These are phyloP conservation scores for Erysimum cheiranthoides DNA, from an alignment of 345 rosid genomes.

Conservation along the genomic window DNA sequence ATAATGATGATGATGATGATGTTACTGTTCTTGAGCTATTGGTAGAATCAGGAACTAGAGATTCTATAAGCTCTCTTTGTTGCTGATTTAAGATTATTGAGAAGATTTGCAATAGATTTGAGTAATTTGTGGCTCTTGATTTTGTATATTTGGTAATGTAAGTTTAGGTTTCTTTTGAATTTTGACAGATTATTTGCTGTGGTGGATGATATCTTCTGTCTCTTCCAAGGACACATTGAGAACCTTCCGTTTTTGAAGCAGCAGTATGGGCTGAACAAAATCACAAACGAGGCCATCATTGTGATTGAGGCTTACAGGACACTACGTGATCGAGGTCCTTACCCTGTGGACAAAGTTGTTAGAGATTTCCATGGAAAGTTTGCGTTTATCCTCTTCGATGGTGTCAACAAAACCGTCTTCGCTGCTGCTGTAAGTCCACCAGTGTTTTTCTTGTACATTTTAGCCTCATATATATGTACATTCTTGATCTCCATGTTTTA, in stretches of 20 bases:
- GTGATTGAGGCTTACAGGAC: conserved; percentile 69
- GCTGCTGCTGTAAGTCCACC: conserved; percentile 56
- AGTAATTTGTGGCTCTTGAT: conserved; percentile 3
- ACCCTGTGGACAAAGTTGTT: conserved; percentile 82
- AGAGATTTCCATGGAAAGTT: conserved; percentile 75
- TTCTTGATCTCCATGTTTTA: background rate
- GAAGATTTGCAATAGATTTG: background rate
- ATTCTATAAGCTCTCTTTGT: background rate
- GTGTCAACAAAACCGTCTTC: conserved; percentile 53
- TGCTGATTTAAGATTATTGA: background rate
- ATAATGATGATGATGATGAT: conserved; percentile 29
- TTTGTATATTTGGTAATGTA: background rate
- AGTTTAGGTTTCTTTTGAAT: background rate
- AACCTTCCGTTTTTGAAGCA: conserved; percentile 60
- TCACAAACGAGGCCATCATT: conserved; percentile 62
- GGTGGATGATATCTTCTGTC: conserved; percentile 69
- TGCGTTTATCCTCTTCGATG: conserved; percentile 67
- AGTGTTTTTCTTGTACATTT: background rate
- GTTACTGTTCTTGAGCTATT: background rate
- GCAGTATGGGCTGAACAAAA: conserved; percentile 64
- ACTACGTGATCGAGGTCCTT: conserved; percentile 75
- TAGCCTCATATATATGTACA: background rate
- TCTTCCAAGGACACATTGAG: conserved; percentile 66
- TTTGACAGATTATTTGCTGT: conserved; percentile 72
- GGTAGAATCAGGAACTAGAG: background rate